Base-by-base conservation (phyloP, 768 basidiomycete genomes). In the Rhodocollybia butyracea region DNA sequence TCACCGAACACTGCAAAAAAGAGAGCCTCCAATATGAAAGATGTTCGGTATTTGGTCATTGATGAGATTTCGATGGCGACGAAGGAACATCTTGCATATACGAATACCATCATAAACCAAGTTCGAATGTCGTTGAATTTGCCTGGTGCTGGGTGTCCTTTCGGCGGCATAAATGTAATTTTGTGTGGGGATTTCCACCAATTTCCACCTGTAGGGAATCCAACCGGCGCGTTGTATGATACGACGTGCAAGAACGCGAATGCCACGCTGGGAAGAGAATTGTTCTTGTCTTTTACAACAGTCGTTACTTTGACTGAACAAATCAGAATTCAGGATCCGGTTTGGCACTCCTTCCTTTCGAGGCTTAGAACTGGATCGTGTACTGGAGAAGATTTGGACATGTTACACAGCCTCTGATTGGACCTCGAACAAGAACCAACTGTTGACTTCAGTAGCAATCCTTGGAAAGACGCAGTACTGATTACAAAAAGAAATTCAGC, bases 21-120 rank as follows among this genome's bases (percentile, higher is more conserved):
- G 24, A 7, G 21, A 6, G 36, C 55, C 10, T 46, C 47, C 17
- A 43, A 48, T 11, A 41, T 60, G 22, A 32, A 60, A 1, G 61
- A 57, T 51, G 17, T 2, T 17, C 59, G 61, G 34, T 68, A 73
- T 54, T 62, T 73, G 29, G 62, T 73, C 27, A 63, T 74, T n/a
- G 68, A 74, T 51, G 70, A 74, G 45, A 46, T 57, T 10, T 75
- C 73, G 0, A 75, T 75, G 73, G 31, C 73, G 0, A 56, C 61
- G 4, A 61, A 65, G 47, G 41, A 12, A 1, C 64, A 72, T 34
- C 55, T 71, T 0, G 61, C 64, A 0, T 17, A 34, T 10, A 26
- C 70, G 0, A 69, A 65, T 1, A 22, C 26, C 8, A 47, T 62
- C 19, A 61, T 68, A 22, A 21, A 40, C 6, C 57, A 60, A 12